These are phyloP conservation scores for Adansonia madagascariensis DNA, from an alignment of 441 rosid species.

Conservation along the genomic window DNA sequence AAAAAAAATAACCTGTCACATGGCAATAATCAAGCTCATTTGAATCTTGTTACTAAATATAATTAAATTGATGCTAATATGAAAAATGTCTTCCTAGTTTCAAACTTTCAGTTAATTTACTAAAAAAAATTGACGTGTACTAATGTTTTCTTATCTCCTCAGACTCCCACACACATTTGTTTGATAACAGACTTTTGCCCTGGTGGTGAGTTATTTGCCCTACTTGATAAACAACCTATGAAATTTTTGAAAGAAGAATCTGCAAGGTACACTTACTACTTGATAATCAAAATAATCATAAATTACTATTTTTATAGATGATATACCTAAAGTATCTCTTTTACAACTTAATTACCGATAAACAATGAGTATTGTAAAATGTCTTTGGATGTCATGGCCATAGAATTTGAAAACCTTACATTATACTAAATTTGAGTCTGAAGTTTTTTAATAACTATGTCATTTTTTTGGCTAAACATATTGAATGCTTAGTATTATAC, in stretches of 20 bases:
- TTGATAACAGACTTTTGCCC: slow-evolving; percentile 96
- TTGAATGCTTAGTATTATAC: background rate
- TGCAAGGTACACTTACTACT: slow-evolving; percentile 59
- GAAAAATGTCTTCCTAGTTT: background rate
- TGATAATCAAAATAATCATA: background rate
- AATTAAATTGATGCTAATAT: background rate
- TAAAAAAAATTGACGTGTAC: background rate
- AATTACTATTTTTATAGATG: no score
- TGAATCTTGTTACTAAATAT: background rate
- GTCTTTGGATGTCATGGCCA: background rate
- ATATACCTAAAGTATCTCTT: no score
- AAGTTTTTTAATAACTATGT: background rate
- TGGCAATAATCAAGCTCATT: background rate
- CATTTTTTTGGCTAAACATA: background rate
- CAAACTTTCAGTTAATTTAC: background rate
- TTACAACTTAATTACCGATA: background rate
- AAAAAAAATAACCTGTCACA: no score
- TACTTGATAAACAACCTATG: slow-evolving; percentile 96
- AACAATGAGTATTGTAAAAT: background rate
- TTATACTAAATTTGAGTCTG: background rate
- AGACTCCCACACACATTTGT: slow-evolving; percentile 96
- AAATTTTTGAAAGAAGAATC: slow-evolving; percentile 85
- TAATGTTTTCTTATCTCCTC: slow-evolving; percentile 41
- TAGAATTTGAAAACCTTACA: slow-evolving; percentile 9
- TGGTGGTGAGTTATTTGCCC: slow-evolving; percentile 93